Evolutionary conservation across 2,329 filamentous ascomycete species (phyloP).

Genomic region (Nannizzia gypsea): DNA sequence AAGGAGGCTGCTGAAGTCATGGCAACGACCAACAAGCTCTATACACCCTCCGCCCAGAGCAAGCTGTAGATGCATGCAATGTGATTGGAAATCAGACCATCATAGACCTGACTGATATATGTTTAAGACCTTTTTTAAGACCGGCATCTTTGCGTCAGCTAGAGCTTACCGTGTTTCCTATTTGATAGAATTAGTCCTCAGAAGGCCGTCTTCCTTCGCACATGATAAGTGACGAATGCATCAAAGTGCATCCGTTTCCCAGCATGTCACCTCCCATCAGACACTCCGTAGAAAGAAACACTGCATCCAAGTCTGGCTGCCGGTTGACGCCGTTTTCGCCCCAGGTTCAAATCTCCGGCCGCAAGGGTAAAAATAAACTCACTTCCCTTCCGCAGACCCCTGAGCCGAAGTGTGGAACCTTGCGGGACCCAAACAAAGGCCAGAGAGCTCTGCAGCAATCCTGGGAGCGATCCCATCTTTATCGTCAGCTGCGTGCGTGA

Average conservation of each 20-base stretch:
- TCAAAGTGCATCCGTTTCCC: not conserved
- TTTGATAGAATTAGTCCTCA: not conserved
- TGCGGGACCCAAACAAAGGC: constrained; percentile 1
- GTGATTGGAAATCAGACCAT: not conserved
- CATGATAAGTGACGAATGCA: not conserved
- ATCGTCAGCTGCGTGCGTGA: not conserved
- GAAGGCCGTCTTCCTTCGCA: not conserved
- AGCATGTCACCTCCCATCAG: not conserved
- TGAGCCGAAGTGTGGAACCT: constrained; percentile 4
- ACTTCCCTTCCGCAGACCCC: constrained; percentile 4
- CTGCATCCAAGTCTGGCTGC: too few species aligned
- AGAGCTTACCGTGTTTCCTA: not conserved
- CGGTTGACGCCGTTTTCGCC: not conserved
- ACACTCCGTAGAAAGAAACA: not conserved
- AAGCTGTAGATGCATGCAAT: constrained; percentile 8
- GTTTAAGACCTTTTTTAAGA: not conserved
- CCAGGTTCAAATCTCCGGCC: not conserved
- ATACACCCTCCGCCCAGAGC: constrained; percentile 20
- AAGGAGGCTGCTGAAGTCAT: constrained; percentile 60
- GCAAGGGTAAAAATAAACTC: not conserved
- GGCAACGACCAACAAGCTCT: constrained; percentile 46
- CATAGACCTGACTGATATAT: not conserved
- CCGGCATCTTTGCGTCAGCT: not conserved
- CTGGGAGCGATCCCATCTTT: not conserved
- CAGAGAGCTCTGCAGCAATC: not conserved